Evolutionary conservation across 2,329 filamentous ascomycete genomes (phyloP), one percentile per base, ranked within the genome.

Genomic region (Diaporthe ampelina): DNA sequence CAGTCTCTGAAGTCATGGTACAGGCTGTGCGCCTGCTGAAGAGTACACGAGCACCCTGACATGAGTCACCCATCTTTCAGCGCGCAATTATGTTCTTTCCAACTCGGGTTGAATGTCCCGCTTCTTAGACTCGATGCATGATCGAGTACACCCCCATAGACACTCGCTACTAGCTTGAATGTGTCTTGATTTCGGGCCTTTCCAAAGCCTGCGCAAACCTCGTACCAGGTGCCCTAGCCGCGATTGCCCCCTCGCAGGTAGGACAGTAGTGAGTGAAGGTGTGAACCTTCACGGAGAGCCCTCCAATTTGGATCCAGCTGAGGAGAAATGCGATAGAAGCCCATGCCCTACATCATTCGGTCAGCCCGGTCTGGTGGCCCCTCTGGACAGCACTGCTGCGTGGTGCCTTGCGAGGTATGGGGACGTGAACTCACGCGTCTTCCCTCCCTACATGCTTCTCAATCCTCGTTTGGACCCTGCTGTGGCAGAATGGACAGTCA

Each of bases 51-150:
- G 40, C 40, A 15, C 10, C 52, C 59, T 74, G 32, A 35, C 54
- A 21, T 72, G 73, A 74, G 48, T 74, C 73, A 67, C 43, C 45
- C 37, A 52, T 21, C 45, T 43, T 67, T 15, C 61, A 52, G 29
- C 59, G 17, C 29, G 29, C 13, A 50, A 67, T n/a, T 29, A 5
- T 3, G 21, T 24, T 52, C 26, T 29, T 32, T 35, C 29, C 11
- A 19, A 37, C 43, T 26, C 26, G 29, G 29, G 45, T 67, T 24
- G 26, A 67, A 6, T 29, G 17, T 11, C 35, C 5, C 10, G 35
- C 15, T 6, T n/a, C 11, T 65, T 4, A 11, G 15, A 48, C 21
- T 57, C 5, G 19, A 19, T 24, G 11, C 21, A 50, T 19, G 6
- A 29, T 13, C 10, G 24, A 32, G 29, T 32, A 32, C 29, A 32